Percentiles rank a stretch among this genome's conserved stretches.
Evolutionary conservation across 2,329 filamentous ascomycete genomes (phyloP).

Genomic region (Fusarium hostae): DNA sequence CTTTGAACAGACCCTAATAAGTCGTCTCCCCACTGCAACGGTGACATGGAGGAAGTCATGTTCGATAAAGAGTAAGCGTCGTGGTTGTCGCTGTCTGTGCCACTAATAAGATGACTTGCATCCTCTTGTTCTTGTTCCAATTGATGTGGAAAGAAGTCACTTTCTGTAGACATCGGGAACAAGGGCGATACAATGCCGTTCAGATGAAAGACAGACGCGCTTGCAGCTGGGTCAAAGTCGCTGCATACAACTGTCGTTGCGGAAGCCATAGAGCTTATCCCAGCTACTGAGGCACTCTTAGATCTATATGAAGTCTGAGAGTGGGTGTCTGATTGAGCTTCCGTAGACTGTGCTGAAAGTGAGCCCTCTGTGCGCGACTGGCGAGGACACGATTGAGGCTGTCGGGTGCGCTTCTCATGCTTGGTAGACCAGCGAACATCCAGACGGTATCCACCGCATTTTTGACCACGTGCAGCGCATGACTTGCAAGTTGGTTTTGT

Average conservation of each 20-base stretch:
- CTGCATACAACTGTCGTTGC: neutral
- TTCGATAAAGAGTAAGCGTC: neutral
- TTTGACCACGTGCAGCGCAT: neutral
- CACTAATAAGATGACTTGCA: neutral
- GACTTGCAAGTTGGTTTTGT: neutral
- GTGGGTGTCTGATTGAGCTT: neutral
- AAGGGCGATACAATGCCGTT: neutral
- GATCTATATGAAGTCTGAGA: neutral
- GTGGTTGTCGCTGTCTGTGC: neutral
- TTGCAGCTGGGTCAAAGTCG: neutral
- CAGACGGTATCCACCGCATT: neutral
- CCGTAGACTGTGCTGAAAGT: neutral
- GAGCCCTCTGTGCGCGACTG: neutral
- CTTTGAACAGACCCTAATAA: neutral
- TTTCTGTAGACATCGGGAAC: neutral
- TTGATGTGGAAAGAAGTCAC: neutral
- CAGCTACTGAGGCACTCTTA: neutral
- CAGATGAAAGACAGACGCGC: neutral
- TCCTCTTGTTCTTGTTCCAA: neutral
- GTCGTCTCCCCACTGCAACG: neutral
- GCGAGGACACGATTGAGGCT: neutral
- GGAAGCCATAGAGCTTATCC: accelerated
- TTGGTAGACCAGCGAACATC: neutral
- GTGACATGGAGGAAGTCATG: neutral
- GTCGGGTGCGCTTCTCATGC: neutral